phyloP scores from a whole-genome alignment of 2,329 filamentous ascomycete genomes.

The Fusarium sp. region DNA sequence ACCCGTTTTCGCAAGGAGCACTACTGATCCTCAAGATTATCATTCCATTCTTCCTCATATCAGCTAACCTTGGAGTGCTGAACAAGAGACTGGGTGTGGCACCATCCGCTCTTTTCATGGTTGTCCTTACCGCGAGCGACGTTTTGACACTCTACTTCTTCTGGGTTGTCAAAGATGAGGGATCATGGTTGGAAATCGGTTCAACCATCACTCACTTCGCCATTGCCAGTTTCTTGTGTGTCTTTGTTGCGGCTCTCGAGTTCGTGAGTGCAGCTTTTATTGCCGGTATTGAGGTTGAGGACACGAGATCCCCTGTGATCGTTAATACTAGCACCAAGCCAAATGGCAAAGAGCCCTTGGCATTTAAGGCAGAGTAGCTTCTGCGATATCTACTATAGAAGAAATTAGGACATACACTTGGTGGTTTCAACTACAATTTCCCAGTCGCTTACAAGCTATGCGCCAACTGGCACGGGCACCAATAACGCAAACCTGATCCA shows the following conservation, averaged over 20 bases:
- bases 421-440: not conserved
- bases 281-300: conserved; percentile 77
- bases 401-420: conserved; percentile 6
- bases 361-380: conserved; percentile 14
- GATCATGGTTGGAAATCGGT: conserved; percentile 96
- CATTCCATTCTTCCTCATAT: conserved; percentile 92
- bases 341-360: conserved; percentile 31
- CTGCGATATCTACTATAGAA: not conserved
- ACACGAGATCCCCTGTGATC: conserved; percentile 8
- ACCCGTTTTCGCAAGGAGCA: conserved; percentile 90
- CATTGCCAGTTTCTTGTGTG: conserved; percentile 88
- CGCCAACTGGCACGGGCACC: not conserved
- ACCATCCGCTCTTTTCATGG: conserved; percentile 91
- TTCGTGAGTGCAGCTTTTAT: conserved; percentile 87
- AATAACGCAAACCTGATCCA: conserved; percentile 3
- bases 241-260: conserved; percentile 91
- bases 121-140: conserved; percentile 91
- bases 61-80: conserved; percentile 91
- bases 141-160: conserved; percentile 96
- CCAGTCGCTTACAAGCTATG: not conserved
- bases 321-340: conserved; percentile 19
- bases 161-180: conserved; percentile 96
- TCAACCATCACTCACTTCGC: conserved; percentile 96
- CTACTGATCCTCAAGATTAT: conserved; percentile 90
- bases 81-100: conserved; percentile 87